Evolutionary conservation across 441 rosid genomes (phyloP), one percentile per base, ranked within the genome.

Genomic region (Corymbia citriodora): DNA sequence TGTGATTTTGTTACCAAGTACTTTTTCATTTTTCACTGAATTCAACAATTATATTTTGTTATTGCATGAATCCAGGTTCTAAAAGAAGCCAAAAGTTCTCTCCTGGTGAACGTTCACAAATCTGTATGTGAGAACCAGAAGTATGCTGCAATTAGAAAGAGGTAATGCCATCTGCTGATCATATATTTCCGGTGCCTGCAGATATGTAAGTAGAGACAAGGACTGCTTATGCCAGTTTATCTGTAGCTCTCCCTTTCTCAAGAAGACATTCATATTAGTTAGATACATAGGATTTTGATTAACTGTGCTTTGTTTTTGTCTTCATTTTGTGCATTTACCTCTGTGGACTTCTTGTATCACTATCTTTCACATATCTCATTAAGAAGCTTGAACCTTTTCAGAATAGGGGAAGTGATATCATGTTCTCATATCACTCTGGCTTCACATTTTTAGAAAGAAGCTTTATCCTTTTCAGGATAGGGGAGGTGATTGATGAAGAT

Each of bases 401-500:
- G 48, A 53, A n/a, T 52, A 61, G 61, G 7, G 29, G 57, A 53
- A 87, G 88, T 10, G 40, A 53, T 87, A 15, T 89, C 88, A 88
- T 83, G 90, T 90, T 92, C 89, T 92, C 88, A n/a, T 87, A 12
- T 9, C 29, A 36, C 50, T 87, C 70, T 61, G 61, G 49, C 61
- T n/a, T 55, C 48, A 13, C 12, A 87, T 45, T 55, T 33, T 55
- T 17, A 52, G 9, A 74, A 92, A 53, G 31, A 88, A 87, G 79
- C 85, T 91, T 40, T 53, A 49, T 88, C 31, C 23, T 89, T 93
- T 90, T 87, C 95, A 98, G 99, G 93, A 93, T 97, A 55, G 96
- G 99, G 79, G 99, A 96, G 92, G 99, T 96, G 88, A 96, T 98
- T 59, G 99, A 97, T 92, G 99, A 97, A 94, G 99, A 97, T 92